phyloP scores from a whole-genome alignment of 306 rosid species.

The Hippophae tibetana region DNA sequence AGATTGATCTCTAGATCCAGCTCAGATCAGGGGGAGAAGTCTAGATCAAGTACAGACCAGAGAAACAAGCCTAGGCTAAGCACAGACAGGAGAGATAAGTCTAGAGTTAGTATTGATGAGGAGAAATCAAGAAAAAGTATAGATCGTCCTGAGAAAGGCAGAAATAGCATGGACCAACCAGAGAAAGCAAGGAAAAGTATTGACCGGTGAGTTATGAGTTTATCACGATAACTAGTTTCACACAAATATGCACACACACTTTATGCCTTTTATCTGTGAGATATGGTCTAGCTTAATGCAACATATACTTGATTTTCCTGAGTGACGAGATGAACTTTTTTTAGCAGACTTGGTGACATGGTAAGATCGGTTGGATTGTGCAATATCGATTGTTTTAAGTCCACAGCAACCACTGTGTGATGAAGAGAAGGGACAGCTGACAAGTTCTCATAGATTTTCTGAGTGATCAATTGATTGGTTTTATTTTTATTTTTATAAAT shows the following conservation, averaged over 20 bases:
- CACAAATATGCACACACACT: not conserved
- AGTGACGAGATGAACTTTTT: constrained; percentile 18
- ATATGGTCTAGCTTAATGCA: not conserved
- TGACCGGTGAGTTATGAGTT: constrained; percentile 46
- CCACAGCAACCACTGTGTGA: constrained; percentile 53
- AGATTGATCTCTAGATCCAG: constrained; percentile 58
- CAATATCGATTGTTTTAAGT: constrained; percentile 92
- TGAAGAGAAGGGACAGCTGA: constrained; percentile 19
- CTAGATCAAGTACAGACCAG: constrained; percentile 45
- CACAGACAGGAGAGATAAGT: constrained; percentile 55
- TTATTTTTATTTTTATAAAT: not conserved
- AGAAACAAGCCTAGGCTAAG: constrained; percentile 51
- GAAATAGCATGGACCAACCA: constrained; percentile 39
- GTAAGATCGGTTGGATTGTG: constrained; percentile 85
- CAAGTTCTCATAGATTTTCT: no score
- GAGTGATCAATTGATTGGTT: constrained; percentile 33
- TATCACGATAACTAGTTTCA: not conserved
- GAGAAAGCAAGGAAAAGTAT: constrained; percentile 76
- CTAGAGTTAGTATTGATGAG: constrained; percentile 47
- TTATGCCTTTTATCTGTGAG: not conserved
- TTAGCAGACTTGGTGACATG: constrained; percentile 80
- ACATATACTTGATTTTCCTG: constrained; percentile 17
- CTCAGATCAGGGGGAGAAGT: constrained; percentile 29
- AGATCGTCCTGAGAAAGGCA: constrained; percentile 42
- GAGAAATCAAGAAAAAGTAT: constrained; percentile 61